Percentiles rank a stretch among this genome's conserved stretches.
phyloP scores from a whole-genome alignment of 805 yeast species.

The Pichia manshurica region DNA sequence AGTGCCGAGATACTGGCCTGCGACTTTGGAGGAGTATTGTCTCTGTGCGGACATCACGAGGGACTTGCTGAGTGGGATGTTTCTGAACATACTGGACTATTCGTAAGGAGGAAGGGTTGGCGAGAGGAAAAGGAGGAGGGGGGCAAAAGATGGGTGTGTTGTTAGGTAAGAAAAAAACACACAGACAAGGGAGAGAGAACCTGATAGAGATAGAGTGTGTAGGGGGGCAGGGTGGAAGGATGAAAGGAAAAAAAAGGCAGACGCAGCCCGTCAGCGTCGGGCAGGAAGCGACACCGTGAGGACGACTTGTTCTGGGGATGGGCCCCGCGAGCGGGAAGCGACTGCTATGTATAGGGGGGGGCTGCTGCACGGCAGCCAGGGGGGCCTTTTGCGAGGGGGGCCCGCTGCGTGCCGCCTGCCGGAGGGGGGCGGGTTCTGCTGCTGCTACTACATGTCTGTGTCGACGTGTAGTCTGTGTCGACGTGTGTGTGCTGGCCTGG shows the following conservation, averaged over 20 bases:
- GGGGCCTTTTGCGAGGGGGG: too few relatives aligned
- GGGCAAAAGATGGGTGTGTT: too few relatives aligned
- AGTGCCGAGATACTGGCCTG: slow-evolving; percentile 62
- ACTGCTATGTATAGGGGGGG: too few relatives aligned
- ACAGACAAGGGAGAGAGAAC: not conserved
- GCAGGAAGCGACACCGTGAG: not conserved
- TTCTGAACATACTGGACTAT: slow-evolving; percentile 8
- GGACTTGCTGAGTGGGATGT: slow-evolving; percentile 2
- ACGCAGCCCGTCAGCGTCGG: not conserved
- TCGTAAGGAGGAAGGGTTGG: not conserved
- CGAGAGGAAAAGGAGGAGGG: not conserved
- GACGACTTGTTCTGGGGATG: too few relatives aligned
- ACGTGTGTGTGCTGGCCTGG: too few relatives aligned
- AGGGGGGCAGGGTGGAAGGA: not conserved
- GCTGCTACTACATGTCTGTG: too few relatives aligned
- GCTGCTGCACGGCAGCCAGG: too few relatives aligned
- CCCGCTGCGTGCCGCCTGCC: too few relatives aligned
- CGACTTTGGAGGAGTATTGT: slow-evolving; percentile 35
- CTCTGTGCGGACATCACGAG: slow-evolving; percentile 18
- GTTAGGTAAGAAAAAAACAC: not conserved
- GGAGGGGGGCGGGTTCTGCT: too few relatives aligned
- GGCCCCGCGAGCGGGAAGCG: too few relatives aligned
- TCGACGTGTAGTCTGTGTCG: too few relatives aligned
- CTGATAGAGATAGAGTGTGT: not conserved
- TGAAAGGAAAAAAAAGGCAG: not conserved